Conservation (phyloP, 192 early-diverging fungal genomes). For the Lobosporangium transversale region DNA sequence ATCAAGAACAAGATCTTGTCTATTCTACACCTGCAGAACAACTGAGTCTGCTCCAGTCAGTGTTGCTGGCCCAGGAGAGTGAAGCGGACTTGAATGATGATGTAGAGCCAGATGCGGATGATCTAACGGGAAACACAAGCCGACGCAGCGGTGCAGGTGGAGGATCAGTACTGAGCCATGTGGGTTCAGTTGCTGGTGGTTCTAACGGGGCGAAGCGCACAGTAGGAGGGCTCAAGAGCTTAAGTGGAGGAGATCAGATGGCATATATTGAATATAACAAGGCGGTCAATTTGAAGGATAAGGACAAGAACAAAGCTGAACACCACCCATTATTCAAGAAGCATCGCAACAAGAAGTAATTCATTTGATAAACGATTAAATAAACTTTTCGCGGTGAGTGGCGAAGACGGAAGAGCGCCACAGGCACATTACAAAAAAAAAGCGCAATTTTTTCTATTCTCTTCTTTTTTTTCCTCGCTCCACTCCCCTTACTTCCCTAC, state of each 20-base stretch:
- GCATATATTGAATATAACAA: slow-evolving; percentile 86
- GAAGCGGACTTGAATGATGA: slow-evolving; percentile 68
- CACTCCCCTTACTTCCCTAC: neutral
- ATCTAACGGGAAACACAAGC: slow-evolving; percentile 57
- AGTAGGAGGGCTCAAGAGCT: slow-evolving; percentile 77
- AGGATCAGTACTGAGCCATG: slow-evolving; percentile 55
- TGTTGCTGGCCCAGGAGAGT: slow-evolving; percentile 78
- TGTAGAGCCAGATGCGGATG: slow-evolving; percentile 70
- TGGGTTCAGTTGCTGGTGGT: slow-evolving; percentile 49
- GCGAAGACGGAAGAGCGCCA: neutral
- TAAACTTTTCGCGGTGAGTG: neutral
- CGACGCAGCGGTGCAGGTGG: slow-evolving; percentile 50
- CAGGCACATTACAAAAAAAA: too few species aligned
- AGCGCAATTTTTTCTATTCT: too few species aligned
- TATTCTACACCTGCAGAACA: slow-evolving; percentile 80
- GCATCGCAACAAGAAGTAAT: slow-evolving; percentile 61
- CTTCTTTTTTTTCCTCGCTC: neutral
- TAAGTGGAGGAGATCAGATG: slow-evolving; percentile 93
- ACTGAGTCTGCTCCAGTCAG: slow-evolving; percentile 85
- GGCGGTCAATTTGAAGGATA: slow-evolving; percentile 40
- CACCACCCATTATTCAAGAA: slow-evolving; percentile 77
- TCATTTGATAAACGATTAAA: neutral
- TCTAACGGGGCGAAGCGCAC: slow-evolving; percentile 60
- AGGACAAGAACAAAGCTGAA: slow-evolving; percentile 57
- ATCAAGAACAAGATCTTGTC: slow-evolving; percentile 77